Base-by-base conservation (phyloP, 208 protist species). In the Lotmaria passim region DNA sequence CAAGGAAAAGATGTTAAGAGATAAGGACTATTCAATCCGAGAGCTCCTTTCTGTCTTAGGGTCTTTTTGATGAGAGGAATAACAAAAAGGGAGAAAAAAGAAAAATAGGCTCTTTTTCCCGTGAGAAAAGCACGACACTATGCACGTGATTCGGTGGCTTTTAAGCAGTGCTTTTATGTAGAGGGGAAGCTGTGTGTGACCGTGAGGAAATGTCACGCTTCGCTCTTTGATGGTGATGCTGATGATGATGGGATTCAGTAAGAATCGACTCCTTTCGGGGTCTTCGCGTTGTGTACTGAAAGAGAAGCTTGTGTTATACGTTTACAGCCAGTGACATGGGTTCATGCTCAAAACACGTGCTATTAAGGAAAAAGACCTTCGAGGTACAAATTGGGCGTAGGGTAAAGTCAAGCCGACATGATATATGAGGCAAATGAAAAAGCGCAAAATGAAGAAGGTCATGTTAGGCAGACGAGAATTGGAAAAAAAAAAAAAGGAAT, bases 241-340 rank as follows among this genome's bases (percentile, higher is more conserved):
- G 50, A 24, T 36, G 34, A 59, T 43, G 28, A 30, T n/a, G n/a
- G 21, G 10, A 63, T 66, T 66, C 60, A 66, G 60, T 28, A 38
- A 46, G 26, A n/a, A 56, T 17, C 15, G 60, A 56, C 60, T 53
- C 60, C 60, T 66, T 56, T 56, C 21, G 46, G 47, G 43, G 60
- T 66, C 60, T 53, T 66, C 15, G 60, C 34, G 60, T 55, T 11
- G 47, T 24, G 31, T 56, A 66, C 60, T 66, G 60, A 66, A 66
- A 53, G 23, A 28, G 23, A n/a, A 24, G 34, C 17, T 36, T 56
- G 46, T 66, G 44, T 53, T 39, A 53, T 41, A 56, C 47, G 31
- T 31, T 66, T 66, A 53, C 44, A 66, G 46, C 46, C 46, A n/a
- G 33, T 46, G 60, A 56, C 46, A 56, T 53, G 56, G 28, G 23